phyloP scores from a whole-genome alignment of 2,329 filamentous ascomycete genomes.

The Exophiala viscosa region DNA sequence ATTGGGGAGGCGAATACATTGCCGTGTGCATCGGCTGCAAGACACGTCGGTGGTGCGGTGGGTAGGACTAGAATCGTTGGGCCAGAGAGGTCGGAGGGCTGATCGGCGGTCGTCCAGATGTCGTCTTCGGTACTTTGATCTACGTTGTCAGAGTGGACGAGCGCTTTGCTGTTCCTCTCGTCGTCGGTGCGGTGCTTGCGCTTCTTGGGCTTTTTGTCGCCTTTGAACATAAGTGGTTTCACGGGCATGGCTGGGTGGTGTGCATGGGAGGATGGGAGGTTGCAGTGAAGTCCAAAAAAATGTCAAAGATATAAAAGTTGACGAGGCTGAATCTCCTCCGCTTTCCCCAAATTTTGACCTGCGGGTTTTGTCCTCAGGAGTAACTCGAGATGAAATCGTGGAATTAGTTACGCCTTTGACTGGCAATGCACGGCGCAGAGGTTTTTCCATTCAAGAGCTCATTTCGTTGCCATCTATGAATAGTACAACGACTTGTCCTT shows the following conservation, averaged over 20 bases:
- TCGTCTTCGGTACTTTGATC: constrained; percentile 61
- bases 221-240: constrained; percentile 90
- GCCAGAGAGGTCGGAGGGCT: constrained; percentile 68
- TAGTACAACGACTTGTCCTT: too few species aligned
- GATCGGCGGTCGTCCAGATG: constrained; percentile 86
- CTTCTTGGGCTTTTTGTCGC: constrained; percentile 84
- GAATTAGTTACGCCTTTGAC: too few species aligned
- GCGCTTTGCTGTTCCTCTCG: constrained; percentile 27
- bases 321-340: neutral
- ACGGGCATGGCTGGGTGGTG: constrained; percentile 38
- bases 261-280: neutral
- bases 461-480: too few species aligned
- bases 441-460: too few species aligned
- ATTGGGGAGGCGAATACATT: constrained; percentile 77
- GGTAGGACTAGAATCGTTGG: constrained; percentile 80
- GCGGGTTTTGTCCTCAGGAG: neutral
- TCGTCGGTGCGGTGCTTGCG: constrained; percentile 67
- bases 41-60: constrained; percentile 66
- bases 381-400: neutral
- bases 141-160: constrained; percentile 32
- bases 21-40: constrained; percentile 82
- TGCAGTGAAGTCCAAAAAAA: neutral
- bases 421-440: too few species aligned
- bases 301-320: neutral
- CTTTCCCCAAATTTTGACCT: neutral